Evolutionary conservation across 2,329 filamentous ascomycete species (phyloP).

Genomic region (Colletotrichum ledebouriae): DNA sequence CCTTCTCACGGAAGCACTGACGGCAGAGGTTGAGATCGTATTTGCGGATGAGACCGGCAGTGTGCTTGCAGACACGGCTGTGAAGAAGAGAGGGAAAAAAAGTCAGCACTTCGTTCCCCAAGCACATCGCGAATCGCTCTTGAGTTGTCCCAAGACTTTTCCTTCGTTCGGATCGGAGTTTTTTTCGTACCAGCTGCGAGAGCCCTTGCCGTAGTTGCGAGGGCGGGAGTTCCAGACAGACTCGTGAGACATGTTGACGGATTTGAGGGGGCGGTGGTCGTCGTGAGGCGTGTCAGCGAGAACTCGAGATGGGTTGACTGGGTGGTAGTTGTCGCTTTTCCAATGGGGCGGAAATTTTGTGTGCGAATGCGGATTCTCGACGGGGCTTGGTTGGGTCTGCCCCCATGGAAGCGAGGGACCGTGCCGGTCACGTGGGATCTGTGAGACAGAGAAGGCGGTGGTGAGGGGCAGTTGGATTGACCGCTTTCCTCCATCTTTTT

Average conservation of each 20-base stretch:
- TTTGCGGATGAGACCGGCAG: conserved; percentile 99
- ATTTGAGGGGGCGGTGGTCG: conserved; percentile 49
- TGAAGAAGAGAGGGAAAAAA: conserved; percentile 43
- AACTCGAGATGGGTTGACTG: conserved; percentile 41
- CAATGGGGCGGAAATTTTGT: conserved; percentile 41
- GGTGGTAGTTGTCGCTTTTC: conserved; percentile 31
- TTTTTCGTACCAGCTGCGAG: conserved; percentile 85
- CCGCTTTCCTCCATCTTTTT: no score
- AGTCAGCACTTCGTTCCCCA: conserved; percentile 48
- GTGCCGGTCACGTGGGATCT: conserved; percentile 5
- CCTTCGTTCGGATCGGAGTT: background rate
- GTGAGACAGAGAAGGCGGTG: background rate
- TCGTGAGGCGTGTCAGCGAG: conserved; percentile 37
- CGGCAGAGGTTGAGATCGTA: conserved; percentile 94
- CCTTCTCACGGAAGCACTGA: conserved; percentile 84
- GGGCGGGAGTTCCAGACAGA: conserved; percentile 99
- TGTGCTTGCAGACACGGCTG: conserved; percentile 86
- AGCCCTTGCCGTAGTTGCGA: conserved; percentile 96
- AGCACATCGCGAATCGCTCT: conserved; percentile 6
- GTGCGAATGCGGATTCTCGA: conserved; percentile 37
- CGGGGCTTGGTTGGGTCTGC: conserved; percentile 34
- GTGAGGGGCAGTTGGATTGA: no score
- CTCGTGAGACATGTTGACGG: conserved; percentile 79
- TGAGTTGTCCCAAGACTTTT: conserved; percentile 12
- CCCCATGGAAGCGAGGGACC: conserved; percentile 32